These are phyloP conservation scores for Cucumis variabilis DNA, from an alignment of 331 rosid genomes.

Conservation along the genomic window DNA sequence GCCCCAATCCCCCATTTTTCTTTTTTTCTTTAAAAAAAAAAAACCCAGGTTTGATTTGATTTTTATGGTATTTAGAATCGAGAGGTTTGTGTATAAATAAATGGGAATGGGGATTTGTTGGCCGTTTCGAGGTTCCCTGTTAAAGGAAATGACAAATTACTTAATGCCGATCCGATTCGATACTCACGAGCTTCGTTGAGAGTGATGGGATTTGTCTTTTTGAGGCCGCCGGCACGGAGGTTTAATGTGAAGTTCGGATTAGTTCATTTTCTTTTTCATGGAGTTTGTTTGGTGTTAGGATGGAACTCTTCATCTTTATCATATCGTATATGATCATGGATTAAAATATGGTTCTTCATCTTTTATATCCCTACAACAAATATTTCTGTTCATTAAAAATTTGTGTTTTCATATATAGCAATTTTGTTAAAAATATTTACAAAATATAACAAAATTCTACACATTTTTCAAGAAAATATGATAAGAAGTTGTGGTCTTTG, in stretches of 20 bases:
- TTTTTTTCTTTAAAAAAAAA: no score
- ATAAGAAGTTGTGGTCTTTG: no score
- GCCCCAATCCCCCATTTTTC: conserved; percentile 54
- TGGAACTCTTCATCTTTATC: background rate
- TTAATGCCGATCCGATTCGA: background rate
- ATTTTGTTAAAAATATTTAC: no score
- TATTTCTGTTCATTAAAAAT: no score
- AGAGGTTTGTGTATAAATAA: background rate
- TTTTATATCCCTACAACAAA: no score
- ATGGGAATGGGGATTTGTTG: background rate
- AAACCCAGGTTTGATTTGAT: background rate
- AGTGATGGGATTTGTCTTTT: background rate
- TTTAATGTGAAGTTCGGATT: background rate
- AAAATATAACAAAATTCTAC: no score
- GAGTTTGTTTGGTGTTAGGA: no score
- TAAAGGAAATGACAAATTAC: background rate
- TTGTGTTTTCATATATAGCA: no score
- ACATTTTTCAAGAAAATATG: no score
- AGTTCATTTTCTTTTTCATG: background rate
- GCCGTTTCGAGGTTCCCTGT: background rate
- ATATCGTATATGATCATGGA: background rate
- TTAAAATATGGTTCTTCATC: no score
- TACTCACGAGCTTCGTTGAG: background rate
- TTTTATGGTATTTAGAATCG: background rate
- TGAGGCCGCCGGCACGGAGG: background rate